These are phyloP conservation scores for Nemania diffusa DNA, from an alignment of 2,329 filamentous ascomycete genomes.

Conservation along the genomic window DNA sequence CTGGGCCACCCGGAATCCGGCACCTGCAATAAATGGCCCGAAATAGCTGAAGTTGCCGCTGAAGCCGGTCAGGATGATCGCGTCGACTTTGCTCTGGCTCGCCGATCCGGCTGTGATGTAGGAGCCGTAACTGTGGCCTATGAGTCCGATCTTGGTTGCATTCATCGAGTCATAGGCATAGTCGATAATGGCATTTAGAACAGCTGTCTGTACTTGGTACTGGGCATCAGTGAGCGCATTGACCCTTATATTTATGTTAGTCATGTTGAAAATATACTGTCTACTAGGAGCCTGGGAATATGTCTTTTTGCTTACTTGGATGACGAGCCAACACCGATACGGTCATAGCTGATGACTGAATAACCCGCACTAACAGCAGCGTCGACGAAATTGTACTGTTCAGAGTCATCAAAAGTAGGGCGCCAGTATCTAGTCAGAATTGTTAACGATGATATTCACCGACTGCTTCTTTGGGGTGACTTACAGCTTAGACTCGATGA, in stretches of 20 bases:
- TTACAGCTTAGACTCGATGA: conserved; percentile 49
- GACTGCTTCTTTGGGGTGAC: not conserved
- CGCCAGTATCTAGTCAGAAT: conserved; percentile 42
- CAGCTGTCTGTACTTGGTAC: conserved; percentile 49
- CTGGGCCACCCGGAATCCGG: conserved; percentile 45
- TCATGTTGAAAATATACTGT: not conserved
- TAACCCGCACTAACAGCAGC: conserved; percentile 46
- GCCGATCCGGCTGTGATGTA: conserved; percentile 45
- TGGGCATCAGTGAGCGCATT: conserved; percentile 44
- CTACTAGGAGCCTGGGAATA: not conserved
- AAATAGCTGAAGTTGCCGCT: conserved; percentile 45
- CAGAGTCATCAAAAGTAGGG: conserved; percentile 39
- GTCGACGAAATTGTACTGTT: conserved; percentile 45
- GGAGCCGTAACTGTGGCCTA: conserved; percentile 49
- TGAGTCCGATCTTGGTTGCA: conserved; percentile 45
- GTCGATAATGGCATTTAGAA: conserved; percentile 44
- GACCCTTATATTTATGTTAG: conserved; percentile 34
- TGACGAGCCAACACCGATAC: conserved; percentile 49
- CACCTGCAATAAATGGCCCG: conserved; percentile 44
- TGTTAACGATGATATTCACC: not conserved
- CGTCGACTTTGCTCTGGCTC: conserved; percentile 40
- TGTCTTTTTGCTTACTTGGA: conserved; percentile 41
- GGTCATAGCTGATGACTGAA: conserved; percentile 48
- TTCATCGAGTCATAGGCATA: conserved; percentile 40
- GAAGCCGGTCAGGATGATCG: conserved; percentile 45